Evolutionary conservation across 768 basidiomycete species (phyloP).

Genomic region (Podaxis sp.): DNA sequence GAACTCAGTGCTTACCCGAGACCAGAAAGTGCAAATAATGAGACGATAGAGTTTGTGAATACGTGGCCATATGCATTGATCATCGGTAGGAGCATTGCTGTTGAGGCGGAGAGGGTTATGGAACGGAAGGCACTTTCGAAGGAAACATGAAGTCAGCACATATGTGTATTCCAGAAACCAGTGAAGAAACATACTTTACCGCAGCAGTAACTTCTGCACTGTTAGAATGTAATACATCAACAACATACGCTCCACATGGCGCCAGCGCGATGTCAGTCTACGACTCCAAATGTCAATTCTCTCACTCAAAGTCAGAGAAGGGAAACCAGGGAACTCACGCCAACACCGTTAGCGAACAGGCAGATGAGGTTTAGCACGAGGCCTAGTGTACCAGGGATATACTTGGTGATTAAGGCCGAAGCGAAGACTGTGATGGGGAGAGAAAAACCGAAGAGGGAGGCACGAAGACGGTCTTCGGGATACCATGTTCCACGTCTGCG

Average conservation of each 20-base stretch:
- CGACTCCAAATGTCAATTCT: constrained; percentile 30
- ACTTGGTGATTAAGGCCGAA: constrained; percentile 51
- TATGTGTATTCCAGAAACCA: not conserved
- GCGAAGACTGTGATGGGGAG: constrained; percentile 52
- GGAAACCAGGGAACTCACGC: constrained; percentile 39
- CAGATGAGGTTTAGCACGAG: constrained; percentile 51
- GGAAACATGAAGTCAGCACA: not conserved
- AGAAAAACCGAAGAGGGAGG: constrained; percentile 47
- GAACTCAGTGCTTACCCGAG: constrained; percentile 42
- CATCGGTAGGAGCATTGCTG: constrained; percentile 50
- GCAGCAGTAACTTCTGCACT: constrained; percentile 67
- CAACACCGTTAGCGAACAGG: constrained; percentile 64
- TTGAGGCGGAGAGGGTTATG: constrained; percentile 39
- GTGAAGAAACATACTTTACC: constrained; percentile 37
- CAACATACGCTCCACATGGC: constrained; percentile 55
- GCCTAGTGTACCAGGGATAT: constrained; percentile 48
- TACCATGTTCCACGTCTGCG: constrained; percentile 53
- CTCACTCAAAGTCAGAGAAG: constrained; percentile 41
- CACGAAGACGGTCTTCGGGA: constrained; percentile 69
- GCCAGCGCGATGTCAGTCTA: constrained; percentile 59
- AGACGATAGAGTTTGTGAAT: constrained; percentile 44
- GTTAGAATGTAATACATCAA: constrained; percentile 58
- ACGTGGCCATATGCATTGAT: constrained; percentile 54
- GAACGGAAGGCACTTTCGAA: constrained; percentile 45
- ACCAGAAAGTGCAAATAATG: constrained; percentile 46